Evolutionary conservation across 345 rosid genomes (phyloP), one percentile per base, ranked within the genome.

Genomic region (Excoecaria cochinchinensis): DNA sequence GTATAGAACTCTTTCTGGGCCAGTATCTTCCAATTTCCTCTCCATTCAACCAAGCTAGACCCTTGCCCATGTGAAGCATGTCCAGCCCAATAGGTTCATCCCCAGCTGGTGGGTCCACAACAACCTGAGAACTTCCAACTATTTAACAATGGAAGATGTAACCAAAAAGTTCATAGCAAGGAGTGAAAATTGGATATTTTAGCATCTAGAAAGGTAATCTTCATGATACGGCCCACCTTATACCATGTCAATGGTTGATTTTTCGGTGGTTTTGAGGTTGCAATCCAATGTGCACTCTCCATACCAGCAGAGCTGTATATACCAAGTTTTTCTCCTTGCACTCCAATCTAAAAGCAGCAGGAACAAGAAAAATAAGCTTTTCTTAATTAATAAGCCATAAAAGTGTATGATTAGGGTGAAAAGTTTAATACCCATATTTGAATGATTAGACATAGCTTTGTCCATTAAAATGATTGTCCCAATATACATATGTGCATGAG

Each of bases 11-110:
- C 64, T 78, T 72, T 79, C 86, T 85, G 4, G 90, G 93, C 92
- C 92, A 95, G 78, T 88, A 95, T 84, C 97, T 93, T 75, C 99
- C 99, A 61, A 95, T 90, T 78, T 89, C 94, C 87, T 95, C 92
- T n/a, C 99, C 99, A 38, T 93, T 91, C 84, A 95, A 82, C 99
- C 99, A 93, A 57, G 96, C 99, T 79, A 88, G 89, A 39, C 98
- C 98, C 87, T 95, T 95, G 61, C 97, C 99, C 98, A 93, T 90
- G 68, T 85, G 80, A 67, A 91, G 63, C 99, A 95, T 93, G 77
- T 93, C 98, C 56, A 93, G 79, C 74, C 96, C 99, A 17, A 90
- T 78, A 3, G 97, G 99, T 78, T 93, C 99, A 88, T 85, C 79
- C 24, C 98, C 97, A 0, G 87, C 69, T 67, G 99, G 99, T 79